Evolutionary conservation across 129 eudicot species (phyloP).

Genomic region (Helianthus tuberosus): DNA sequence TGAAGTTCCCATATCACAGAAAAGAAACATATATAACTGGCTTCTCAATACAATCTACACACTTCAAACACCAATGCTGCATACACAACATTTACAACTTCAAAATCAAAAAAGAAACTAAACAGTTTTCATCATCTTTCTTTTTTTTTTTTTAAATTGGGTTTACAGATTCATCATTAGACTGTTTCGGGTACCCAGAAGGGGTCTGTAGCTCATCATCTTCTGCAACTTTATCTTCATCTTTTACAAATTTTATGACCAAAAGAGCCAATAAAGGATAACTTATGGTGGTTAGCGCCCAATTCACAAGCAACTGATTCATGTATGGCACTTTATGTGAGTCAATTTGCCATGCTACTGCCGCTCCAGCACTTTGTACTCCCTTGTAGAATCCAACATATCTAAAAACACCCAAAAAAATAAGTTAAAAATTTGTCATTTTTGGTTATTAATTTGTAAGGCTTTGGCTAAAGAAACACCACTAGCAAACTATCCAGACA

Average conservation of each 20-base stretch:
- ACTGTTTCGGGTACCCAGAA: conserved; percentile 21
- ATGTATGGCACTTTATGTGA: conserved; percentile 60
- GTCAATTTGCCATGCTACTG: conserved; percentile 92
- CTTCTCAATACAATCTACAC: conserved; percentile 17
- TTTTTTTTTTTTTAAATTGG: conserved; percentile 16
- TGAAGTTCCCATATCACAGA: not conserved
- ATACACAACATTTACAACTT: conserved; percentile 24
- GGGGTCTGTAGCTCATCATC: conserved; percentile 35
- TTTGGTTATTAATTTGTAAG: not conserved
- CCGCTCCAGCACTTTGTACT: conserved; percentile 97
- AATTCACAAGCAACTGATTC: conserved; percentile 59
- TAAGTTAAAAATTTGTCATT: not conserved
- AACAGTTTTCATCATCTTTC: not conserved
- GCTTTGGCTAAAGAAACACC: too few relatives aligned
- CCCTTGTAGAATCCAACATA: conserved; percentile 92
- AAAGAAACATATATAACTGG: not conserved
- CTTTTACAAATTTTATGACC: conserved; percentile 73
- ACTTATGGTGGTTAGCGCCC: conserved; percentile 73
- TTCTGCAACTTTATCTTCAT: conserved; percentile 35
- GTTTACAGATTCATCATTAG: conserved; percentile 27
- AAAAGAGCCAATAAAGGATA: conserved; percentile 62
- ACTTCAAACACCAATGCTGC: conserved; percentile 17
- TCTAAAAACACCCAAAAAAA: conserved; percentile 31
- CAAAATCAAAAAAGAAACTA: not conserved
- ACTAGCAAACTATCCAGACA: too few relatives aligned